Evolutionary conservation across 2,329 filamentous ascomycete genomes (phyloP), one percentile per base, ranked within the genome.

Genomic region (Ophiostoma triangulosporum): DNA sequence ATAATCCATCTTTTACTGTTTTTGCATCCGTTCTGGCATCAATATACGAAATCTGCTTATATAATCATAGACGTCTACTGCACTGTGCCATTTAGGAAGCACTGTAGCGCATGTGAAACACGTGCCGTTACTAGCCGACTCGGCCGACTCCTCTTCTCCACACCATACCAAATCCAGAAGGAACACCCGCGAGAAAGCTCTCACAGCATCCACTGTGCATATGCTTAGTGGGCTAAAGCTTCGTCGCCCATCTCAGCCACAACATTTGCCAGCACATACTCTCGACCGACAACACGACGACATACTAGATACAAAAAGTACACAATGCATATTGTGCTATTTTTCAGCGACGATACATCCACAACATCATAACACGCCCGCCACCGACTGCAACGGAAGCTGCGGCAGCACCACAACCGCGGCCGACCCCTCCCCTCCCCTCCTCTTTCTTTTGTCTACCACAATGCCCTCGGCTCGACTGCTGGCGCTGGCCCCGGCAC

Each of bases 381-480:
- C n/a, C n/a, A 43, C 11, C 38, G 20, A 43, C 24, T 14, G 20
- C 20, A 20, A 43, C 38, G n/a, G n/a, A n/a, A n/a, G n/a, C n/a
- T 24, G 17, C 38, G 20, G 20, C 38, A 9, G n/a, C 24, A 27
- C 43, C 26, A 46, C 14, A 46, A 31, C 15, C 35, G n/a, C 43
- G 43, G 29, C 15, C 40, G 12, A 11, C 24, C 40, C 14, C 40
- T n/a, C 45, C 24, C 4, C 43, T 11, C 6, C 26, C n/a, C n/a
- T n/a, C n/a, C n/a, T n/a, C n/a, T n/a, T n/a, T n/a, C n/a, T n/a
- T n/a, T n/a, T n/a, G n/a, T n/a, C n/a, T n/a, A n/a, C n/a, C 3
- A 32, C 3, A 35, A 58, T 58, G 57, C 55, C 57, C 29, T 27
- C 53, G 2, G 53, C 35, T 20, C 45, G 52, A 31, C 50, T 56